Conservation (phyloP, 2,329 filamentous ascomycete genomes). For the Thielaviopsis musarum region DNA sequence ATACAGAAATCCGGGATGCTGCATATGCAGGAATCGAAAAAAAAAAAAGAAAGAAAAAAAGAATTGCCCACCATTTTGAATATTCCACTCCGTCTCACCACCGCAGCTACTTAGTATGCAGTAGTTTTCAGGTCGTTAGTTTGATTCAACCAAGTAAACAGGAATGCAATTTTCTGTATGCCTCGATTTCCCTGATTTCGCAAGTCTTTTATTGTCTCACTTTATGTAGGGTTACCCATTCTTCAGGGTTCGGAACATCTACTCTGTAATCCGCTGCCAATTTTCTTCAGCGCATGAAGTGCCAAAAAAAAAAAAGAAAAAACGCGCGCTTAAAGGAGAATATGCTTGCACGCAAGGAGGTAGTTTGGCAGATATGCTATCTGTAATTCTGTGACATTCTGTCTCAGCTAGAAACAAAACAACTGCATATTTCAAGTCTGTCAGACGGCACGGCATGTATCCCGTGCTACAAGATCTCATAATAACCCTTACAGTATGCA, state of each 20-base stretch:
- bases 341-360: background rate
- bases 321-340: too few relatives aligned
- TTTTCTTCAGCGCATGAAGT: too few relatives aligned
- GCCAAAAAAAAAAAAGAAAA: too few relatives aligned
- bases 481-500: background rate
- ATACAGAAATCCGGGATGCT: background rate
- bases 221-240: background rate
- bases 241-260: background rate
- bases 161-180: background rate
- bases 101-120: background rate
- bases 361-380: background rate
- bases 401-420: background rate
- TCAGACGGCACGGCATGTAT: background rate
- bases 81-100: background rate
- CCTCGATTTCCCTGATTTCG: background rate
- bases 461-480: background rate
- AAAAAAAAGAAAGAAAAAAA: too few relatives aligned
- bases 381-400: background rate
- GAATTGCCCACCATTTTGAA: background rate
- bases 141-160: background rate
- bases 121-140: background rate
- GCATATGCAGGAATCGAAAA: background rate
- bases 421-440: background rate
- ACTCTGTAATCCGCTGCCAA: too few relatives aligned
- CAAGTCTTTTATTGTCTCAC: background rate